phyloP scores from a whole-genome alignment of 2,329 filamentous ascomycete species.

The Penicillium polonicum region DNA sequence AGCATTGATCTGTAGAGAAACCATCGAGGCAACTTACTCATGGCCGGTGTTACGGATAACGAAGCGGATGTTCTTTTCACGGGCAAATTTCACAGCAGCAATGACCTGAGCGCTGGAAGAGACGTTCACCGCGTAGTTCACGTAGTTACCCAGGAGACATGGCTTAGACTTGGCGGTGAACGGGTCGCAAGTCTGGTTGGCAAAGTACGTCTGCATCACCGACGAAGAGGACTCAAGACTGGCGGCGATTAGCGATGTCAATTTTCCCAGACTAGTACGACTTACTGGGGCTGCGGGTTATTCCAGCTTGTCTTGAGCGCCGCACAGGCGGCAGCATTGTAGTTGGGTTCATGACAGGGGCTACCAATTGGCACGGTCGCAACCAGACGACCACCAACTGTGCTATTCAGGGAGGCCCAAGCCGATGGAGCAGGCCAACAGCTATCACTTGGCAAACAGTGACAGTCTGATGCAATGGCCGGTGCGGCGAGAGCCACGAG shows the following conservation, averaged over 20 bases:
- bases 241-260: not conserved
- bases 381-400: constrained; percentile 40
- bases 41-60: constrained; percentile 48
- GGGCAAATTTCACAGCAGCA: constrained; percentile 44
- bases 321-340: constrained; percentile 23
- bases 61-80: constrained; percentile 52
- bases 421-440: constrained; percentile 39
- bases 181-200: constrained; percentile 35
- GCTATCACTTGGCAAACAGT: constrained; percentile 35
- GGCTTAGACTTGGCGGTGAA: constrained; percentile 25
- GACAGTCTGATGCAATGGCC: constrained; percentile 15
- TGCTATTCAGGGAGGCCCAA: constrained; percentile 40
- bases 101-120: constrained; percentile 30
- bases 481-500: constrained; percentile 18
- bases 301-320: constrained; percentile 26
- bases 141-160: constrained; percentile 33
- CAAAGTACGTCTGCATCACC: constrained; percentile 35
- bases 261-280: not conserved
- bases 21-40: constrained; percentile 26
- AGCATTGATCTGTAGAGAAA: not conserved
- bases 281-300: constrained; percentile 31
- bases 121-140: constrained; percentile 38
- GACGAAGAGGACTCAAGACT: constrained; percentile 31
- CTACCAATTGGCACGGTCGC: constrained; percentile 41
- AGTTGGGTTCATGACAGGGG: constrained; percentile 36